Base-by-base conservation (phyloP, 371 early-diverging fungal species). In the Mucor piriformis region DNA sequence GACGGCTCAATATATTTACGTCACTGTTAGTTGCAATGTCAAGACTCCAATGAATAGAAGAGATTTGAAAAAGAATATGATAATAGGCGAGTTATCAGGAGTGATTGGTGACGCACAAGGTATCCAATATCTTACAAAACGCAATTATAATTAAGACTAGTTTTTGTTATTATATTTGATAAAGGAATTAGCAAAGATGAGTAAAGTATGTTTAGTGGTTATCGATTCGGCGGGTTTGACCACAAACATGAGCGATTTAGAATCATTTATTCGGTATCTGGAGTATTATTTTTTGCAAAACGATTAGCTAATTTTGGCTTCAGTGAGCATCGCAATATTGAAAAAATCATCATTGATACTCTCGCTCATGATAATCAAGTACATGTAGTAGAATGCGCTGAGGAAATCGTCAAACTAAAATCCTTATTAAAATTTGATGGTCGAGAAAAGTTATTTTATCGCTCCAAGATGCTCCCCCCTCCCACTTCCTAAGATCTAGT, bases 141-240 rank as follows among this genome's bases (percentile, higher is more conserved):
- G 40, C 32, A 61, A 40, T 48, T 61, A 54, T 49, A 48, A 61
- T 49, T 25, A 29, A 54, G 16, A 46, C 46, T 46, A 46, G 24
- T 23, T 46, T 63, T 56, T 24, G 12, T 64, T 50, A 29, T 47
- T 42, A 63, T 57, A 57, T 53, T 24, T 63, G 15, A 37, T 64
- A 32, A 54, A 48, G 38, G 50, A 38, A 18, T 49, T 64, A 35
- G 35, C 18, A 57, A 57, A 57, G 47, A 37, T 57, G 16, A 24
- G 13, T 18, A 63, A 57, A 53, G 57, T 6, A n/a, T 48, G 44
- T 27, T 54, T 54, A 38, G 44, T 59, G 18, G 23, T 55, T 35
- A 54, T 59, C 35, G 54, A 64, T 64, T 59, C 59, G 5, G 59
- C 55, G 23, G 64, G 59, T 50, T 59, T 64, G 34, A 59, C 38